Base-by-base conservation (phyloP, 352 stramenopile genomes). In the Phytophthora pisi region DNA sequence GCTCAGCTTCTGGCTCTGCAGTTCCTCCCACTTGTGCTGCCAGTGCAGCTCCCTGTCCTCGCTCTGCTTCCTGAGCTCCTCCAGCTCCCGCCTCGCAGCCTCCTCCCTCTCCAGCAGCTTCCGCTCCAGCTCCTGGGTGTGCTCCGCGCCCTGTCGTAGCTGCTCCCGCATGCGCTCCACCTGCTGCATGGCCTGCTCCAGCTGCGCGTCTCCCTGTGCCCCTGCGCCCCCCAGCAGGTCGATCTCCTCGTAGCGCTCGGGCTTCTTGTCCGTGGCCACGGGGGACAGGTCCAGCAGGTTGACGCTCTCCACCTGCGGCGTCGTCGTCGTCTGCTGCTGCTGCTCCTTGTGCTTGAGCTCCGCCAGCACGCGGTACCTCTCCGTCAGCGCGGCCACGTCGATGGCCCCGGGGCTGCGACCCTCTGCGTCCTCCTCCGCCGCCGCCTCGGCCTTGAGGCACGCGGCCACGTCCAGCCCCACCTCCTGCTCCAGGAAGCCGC, bases 401-500 rank as follows among this genome's bases (percentile, higher is more conserved):
- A 90, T 79, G 23, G 82, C 52, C 13, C 57, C 61, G 9, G 57
- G 42, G 30, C 9, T 30, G 66, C 52, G 66, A 52, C 51, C 54
- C 47, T 34, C 18, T 5, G n/a, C 46, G 8, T 51, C 66, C 31
- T 38, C 31, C 31, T 38, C 8, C 31, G 9, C 31, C 31, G 9
- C 11, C 7, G 11, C 31, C 9, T 47, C 43, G 9, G 61, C 30
- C 46, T 65, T 53, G 42, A 84, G 67, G 34, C 86, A 93, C 9
- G 81, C 72, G 11, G 68, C 67, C 16, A 94, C 60, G 55, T 96
- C 88, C 7, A 96, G 55, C 45, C 88, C 86, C 50, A 94, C 80
- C 13, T 91, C 80, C n/a, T 79, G 51, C 55, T 70, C 72, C 24
- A 93, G 69, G 56, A 96, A 96, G 16, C 61, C 57, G 16, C 64